These are phyloP conservation scores for Penicillium sp. DNA, from an alignment of 2,329 filamentous ascomycete genomes.

Conservation along the genomic window DNA sequence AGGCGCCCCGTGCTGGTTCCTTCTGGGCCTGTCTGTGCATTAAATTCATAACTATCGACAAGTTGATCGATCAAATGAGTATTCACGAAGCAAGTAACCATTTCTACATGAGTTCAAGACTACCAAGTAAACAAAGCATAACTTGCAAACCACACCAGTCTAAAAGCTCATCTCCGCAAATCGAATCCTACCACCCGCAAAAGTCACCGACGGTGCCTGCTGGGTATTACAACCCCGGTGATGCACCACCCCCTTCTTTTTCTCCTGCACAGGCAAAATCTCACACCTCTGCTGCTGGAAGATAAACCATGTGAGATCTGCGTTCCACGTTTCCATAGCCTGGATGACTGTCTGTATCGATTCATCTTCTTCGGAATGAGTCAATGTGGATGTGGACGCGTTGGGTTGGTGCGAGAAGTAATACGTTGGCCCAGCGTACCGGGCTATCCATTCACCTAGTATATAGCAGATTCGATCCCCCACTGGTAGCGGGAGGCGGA, in stretches of 20 bases:
- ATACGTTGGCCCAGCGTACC: constrained; percentile 41
- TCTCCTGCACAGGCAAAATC: constrained; percentile 22
- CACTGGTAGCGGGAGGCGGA: constrained; percentile 45
- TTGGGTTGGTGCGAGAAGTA: constrained; percentile 29
- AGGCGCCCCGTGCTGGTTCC: too few species aligned
- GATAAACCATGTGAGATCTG: constrained; percentile 48
- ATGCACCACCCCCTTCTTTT: constrained; percentile 17
- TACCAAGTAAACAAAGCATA: background rate
- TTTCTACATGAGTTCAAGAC: background rate
- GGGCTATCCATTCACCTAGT: constrained; percentile 42
- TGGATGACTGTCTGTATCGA: constrained; percentile 38
- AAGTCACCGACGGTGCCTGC: background rate
- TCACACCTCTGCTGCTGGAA: constrained; percentile 33
- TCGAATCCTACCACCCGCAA: constrained; percentile 5
- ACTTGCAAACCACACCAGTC: background rate
- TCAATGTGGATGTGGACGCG: background rate
- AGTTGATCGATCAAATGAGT: too few species aligned
- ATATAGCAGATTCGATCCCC: constrained; percentile 48
- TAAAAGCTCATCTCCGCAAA: constrained; percentile 18
- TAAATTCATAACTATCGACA: too few species aligned
- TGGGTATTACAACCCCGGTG: background rate
- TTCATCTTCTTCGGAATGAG: constrained; percentile 17
- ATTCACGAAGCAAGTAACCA: too few species aligned
- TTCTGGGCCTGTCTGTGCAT: too few species aligned
- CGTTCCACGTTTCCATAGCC: constrained; percentile 49